Conservation (phyloP, 2,329 filamentous ascomycete genomes). For the Sarocladium strictum region DNA sequence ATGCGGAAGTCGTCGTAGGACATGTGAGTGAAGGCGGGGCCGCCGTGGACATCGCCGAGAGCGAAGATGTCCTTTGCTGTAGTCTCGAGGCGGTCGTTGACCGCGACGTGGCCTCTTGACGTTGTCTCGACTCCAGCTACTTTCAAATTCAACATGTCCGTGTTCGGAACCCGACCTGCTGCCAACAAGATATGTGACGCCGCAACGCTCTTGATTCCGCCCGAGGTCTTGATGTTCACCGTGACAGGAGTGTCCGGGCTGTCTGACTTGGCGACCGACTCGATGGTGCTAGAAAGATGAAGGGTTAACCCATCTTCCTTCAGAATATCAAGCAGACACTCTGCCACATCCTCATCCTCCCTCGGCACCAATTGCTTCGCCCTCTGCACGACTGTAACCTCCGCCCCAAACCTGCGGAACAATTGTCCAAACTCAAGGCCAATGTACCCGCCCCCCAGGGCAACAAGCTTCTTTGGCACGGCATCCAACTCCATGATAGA, state of each 20-base stretch:
- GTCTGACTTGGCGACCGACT: constrained; percentile 17
- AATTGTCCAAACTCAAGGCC: constrained; percentile 49
- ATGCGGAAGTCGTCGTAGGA: constrained; percentile 52
- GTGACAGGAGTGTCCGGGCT: constrained; percentile 13
- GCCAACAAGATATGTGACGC: constrained; percentile 45
- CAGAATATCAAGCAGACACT: constrained; percentile 35
- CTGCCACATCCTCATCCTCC: constrained; percentile 43
- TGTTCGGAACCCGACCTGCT: constrained; percentile 44
- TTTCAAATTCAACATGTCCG: constrained; percentile 35
- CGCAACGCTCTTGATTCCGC: constrained; percentile 18
- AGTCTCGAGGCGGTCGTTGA: constrained; percentile 39
- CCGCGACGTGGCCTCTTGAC: constrained; percentile 35
- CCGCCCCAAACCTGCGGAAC: constrained; percentile 41
- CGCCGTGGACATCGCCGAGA: constrained; percentile 46
- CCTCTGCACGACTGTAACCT: constrained; percentile 42
- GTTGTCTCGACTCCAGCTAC: constrained; percentile 34
- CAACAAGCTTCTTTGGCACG: constrained; percentile 41
- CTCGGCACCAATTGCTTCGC: constrained; percentile 33
- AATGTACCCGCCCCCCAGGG: constrained; percentile 48
- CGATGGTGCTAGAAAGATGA: constrained; percentile 28
- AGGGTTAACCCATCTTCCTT: constrained; percentile 39
- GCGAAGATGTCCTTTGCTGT: constrained; percentile 36
- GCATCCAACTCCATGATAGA: constrained; percentile 38
- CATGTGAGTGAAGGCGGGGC: constrained; percentile 49
- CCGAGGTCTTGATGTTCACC: constrained; percentile 16